phyloP scores from a whole-genome alignment of 805 yeast species.

The Lipomyces spencermartinsiae region DNA sequence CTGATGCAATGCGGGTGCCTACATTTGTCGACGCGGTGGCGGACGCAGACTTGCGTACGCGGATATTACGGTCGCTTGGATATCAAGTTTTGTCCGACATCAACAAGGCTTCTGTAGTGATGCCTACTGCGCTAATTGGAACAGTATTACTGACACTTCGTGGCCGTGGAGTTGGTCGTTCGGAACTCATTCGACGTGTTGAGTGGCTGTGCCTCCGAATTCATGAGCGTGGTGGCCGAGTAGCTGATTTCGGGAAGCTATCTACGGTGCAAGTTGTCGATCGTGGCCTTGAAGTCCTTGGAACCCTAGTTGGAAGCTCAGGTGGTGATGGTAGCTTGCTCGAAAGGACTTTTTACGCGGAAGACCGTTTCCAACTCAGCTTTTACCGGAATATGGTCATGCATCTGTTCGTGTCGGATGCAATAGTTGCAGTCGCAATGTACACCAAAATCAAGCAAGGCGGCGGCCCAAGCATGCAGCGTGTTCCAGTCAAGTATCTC shows the following conservation, averaged over 20 bases:
- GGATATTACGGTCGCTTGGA: constrained; percentile 57
- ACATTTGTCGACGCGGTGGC: constrained; percentile 27
- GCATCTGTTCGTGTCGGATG: constrained; percentile 59
- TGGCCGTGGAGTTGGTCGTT: constrained; percentile 49
- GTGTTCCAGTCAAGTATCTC: constrained; percentile 43
- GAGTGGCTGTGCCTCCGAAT: constrained; percentile 48
- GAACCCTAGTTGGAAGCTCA: constrained; percentile 46
- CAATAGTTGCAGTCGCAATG: constrained; percentile 54
- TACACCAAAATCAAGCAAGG: constrained; percentile 45
- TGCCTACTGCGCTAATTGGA: constrained; percentile 63
- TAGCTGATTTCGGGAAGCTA: constrained; percentile 47
- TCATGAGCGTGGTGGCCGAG: constrained; percentile 48
- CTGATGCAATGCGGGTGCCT: constrained; percentile 11
- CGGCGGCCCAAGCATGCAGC: constrained; percentile 37
- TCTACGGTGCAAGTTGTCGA: constrained; percentile 47
- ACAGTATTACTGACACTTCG: constrained; percentile 50
- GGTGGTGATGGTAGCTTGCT: constrained; percentile 43
- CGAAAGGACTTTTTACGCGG: constrained; percentile 51
- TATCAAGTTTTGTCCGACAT: constrained; percentile 60
- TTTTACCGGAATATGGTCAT: constrained; percentile 64
- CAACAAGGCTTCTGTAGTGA: constrained; percentile 57
- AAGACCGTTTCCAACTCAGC: constrained; percentile 60
- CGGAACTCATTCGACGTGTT: constrained; percentile 47
- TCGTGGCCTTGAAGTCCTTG: constrained; percentile 50
- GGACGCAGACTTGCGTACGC: constrained; percentile 33